Percentiles rank a stretch among this genome's conserved stretches.
phyloP scores from a whole-genome alignment of 768 basidiomycete genomes.

The Tubosaeta sp. region DNA sequence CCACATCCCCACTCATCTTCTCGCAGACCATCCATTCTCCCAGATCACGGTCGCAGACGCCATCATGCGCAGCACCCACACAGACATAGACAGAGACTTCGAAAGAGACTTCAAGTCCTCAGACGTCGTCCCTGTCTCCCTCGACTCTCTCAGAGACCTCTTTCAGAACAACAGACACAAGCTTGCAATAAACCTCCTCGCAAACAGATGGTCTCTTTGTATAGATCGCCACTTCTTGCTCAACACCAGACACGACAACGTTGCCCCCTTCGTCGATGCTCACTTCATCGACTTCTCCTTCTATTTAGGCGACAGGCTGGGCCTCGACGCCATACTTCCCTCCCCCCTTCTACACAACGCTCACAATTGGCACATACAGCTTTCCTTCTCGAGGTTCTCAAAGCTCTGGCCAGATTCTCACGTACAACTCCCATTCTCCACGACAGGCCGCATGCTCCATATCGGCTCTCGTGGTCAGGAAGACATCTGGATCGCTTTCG shows the following conservation, averaged over 20 bases:
- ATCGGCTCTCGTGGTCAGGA: neutral
- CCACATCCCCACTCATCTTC: too few species aligned
- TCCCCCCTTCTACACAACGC: neutral
- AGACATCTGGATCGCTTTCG: neutral
- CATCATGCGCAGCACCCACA: too few species aligned
- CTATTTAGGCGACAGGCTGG: neutral
- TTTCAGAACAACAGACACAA: too few species aligned
- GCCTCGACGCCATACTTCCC: neutral
- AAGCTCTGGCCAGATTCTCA: neutral
- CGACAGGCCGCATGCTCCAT: neutral
- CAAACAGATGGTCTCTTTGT: too few species aligned
- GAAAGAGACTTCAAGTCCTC: too few species aligned
- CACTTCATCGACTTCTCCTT: neutral
- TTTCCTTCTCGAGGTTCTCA: neutral
- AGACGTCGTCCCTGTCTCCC: too few species aligned
- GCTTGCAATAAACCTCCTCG: too few species aligned
- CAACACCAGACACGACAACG: neutral
- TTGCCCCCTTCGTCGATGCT: neutral
- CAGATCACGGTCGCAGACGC: too few species aligned
- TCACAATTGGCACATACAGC: neutral
- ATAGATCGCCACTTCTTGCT: neutral
- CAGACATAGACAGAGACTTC: too few species aligned
- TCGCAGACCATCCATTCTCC: too few species aligned
- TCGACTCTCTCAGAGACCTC: too few species aligned
- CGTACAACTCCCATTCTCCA: neutral